Evolutionary conservation across 108 stramenopile species (phyloP).

Genomic region (Pseudonitzschia multistriata): DNA sequence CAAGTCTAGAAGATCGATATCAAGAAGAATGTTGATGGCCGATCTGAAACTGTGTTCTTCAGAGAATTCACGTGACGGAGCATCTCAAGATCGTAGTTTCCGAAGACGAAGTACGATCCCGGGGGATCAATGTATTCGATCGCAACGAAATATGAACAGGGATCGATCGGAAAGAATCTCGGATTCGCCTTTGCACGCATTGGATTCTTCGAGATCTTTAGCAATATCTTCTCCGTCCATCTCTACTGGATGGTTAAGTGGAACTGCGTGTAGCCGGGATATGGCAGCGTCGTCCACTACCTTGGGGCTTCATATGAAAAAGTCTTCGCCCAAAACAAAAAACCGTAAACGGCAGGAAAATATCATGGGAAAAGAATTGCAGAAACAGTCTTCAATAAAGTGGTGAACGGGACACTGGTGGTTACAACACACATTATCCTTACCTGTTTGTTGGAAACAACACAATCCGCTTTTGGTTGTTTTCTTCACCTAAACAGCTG

Average conservation of each 20-base stretch:
- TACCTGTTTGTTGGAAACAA: no score
- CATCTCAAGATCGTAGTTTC: no score
- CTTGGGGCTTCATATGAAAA: not conserved
- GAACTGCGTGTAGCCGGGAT: not conserved
- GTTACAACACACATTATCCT: no score
- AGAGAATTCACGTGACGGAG: not conserved
- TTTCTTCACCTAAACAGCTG: no score
- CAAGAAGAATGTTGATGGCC: not conserved
- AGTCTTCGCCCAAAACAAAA: not conserved
- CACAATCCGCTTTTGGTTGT: no score
- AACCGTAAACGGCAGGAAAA: not conserved
- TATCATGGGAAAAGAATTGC: not conserved
- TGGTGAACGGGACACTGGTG: not conserved
- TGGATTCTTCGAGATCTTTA: no score
- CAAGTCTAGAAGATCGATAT: not conserved
- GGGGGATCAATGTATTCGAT: not conserved
- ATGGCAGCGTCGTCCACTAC: not conserved
- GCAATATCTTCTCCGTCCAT: no score
- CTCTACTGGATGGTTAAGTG: no score
- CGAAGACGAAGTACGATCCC: not conserved
- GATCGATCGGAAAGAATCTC: not conserved
- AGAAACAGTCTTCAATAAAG: not conserved
- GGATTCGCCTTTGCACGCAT: not conserved
- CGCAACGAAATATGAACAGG: not conserved
- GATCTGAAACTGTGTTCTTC: not conserved